These are phyloP conservation scores for Phytopythium chamaehyphon DNA, from an alignment of 352 stramenopile genomes.

Conservation along the genomic window DNA sequence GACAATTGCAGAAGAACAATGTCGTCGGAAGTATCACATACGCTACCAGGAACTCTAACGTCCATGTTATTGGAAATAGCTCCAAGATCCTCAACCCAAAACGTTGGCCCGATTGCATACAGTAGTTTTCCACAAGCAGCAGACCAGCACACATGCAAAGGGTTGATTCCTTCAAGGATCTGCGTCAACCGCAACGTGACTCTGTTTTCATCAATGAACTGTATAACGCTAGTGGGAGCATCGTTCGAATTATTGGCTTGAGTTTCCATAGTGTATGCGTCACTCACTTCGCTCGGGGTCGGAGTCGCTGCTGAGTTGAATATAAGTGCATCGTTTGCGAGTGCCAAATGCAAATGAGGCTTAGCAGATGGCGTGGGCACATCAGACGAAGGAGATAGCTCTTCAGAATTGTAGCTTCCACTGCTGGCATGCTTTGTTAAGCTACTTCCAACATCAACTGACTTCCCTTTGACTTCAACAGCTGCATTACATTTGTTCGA, in stretches of 20 bases:
- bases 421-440: too few species aligned
- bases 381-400: slow-evolving; percentile 12
- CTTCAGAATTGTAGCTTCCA: slow-evolving; percentile 1
- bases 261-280: background rate
- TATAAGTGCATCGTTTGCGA: slow-evolving; percentile 35
- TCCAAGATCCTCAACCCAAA: slow-evolving; percentile 36
- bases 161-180: slow-evolving; percentile 12
- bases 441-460: too few species aligned
- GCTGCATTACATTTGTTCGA: too few species aligned
- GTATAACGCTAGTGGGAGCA: background rate
- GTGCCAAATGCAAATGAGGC: slow-evolving; percentile 23
- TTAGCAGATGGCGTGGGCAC: slow-evolving; percentile 22
- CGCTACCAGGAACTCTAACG: background rate
- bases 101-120: slow-evolving; percentile 8
- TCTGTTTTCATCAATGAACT: background rate
- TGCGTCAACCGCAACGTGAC: slow-evolving; percentile 2
- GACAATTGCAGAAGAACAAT: slow-evolving; percentile 31
- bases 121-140: slow-evolving; percentile 28
- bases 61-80: background rate
- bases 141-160: slow-evolving; percentile 25
- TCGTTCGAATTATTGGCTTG: background rate
- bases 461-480: too few species aligned
- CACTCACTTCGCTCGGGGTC: background rate
- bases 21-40: slow-evolving; percentile 4
- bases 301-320: background rate